Percentiles rank a stretch among this genome's conserved stretches.
Evolutionary conservation across 1,284 basidiomycete genomes (phyloP).

Genomic region (Cutaneotrichosporon sp.): DNA sequence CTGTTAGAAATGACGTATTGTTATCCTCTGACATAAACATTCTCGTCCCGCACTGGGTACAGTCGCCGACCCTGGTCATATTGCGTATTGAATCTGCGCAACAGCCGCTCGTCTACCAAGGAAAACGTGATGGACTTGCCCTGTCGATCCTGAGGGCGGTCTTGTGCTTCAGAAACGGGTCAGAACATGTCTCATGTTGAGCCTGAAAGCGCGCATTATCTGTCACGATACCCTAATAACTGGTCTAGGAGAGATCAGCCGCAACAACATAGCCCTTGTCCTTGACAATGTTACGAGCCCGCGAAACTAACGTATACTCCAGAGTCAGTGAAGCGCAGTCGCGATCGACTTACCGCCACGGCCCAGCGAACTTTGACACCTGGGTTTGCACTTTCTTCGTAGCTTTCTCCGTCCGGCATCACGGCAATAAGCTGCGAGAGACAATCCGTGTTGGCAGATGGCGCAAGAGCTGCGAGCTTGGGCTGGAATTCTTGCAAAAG

Average conservation of each 20-base stretch:
- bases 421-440: constrained; percentile 22
- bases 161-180: too few relatives aligned
- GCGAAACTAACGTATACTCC: constrained; percentile 44
- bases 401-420: constrained; percentile 26
- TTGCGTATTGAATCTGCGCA: too few relatives aligned
- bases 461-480: constrained; percentile 14
- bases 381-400: constrained; percentile 13
- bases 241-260: background rate
- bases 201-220: too few relatives aligned
- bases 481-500: constrained; percentile 41
- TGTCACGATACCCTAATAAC: too few relatives aligned
- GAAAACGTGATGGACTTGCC: too few relatives aligned
- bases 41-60: too few relatives aligned
- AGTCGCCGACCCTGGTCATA: too few relatives aligned
- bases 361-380: constrained; percentile 43
- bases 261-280: constrained; percentile 40
- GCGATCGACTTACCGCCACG: constrained; percentile 39
- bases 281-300: constrained; percentile 43
- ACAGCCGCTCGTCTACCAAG: too few relatives aligned
- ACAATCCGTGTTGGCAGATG: background rate
- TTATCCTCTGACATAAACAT: too few relatives aligned
- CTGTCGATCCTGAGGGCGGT: too few relatives aligned
- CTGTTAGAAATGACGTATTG: too few relatives aligned
- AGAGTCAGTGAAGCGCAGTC: background rate
- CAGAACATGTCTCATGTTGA: too few relatives aligned